Conservation (phyloP, 2,329 filamentous ascomycete genomes). For the Diaporthe amygdali region DNA sequence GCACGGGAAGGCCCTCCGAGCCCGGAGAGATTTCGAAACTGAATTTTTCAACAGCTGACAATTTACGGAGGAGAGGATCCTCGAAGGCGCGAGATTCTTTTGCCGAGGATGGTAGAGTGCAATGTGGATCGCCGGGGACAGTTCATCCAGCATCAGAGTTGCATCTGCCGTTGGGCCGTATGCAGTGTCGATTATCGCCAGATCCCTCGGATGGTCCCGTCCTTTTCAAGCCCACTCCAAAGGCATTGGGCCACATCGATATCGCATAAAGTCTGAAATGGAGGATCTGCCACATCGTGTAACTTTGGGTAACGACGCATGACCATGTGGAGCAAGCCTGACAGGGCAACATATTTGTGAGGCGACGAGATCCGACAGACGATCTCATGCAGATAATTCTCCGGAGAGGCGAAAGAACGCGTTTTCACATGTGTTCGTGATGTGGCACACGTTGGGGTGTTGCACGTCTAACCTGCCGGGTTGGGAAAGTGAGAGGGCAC, state of each 20-base stretch:
- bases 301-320: constrained; percentile 38
- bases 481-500: neutral
- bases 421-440: neutral
- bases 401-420: neutral
- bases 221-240: neutral
- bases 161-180: neutral
- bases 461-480: neutral
- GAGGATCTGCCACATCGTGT: constrained; percentile 28
- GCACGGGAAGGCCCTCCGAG: constrained; percentile 18
- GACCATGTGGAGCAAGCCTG: constrained; percentile 19
- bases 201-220: constrained; percentile 11
- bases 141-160: neutral
- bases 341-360: constrained; percentile 25
- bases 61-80: constrained; percentile 5
- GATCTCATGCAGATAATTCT: constrained; percentile 12
- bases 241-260: constrained; percentile 17
- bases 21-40: constrained; percentile 24
- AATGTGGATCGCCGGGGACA: neutral
- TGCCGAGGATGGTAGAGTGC: neutral
- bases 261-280: neutral
- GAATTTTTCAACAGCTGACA: constrained; percentile 19
- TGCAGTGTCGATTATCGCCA: constrained; percentile 12
- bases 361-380: constrained; percentile 7
- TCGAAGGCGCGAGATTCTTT: neutral
- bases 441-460: neutral